phyloP scores from a whole-genome alignment of 2,329 filamentous ascomycete species.

The Calonectria henricotiae region DNA sequence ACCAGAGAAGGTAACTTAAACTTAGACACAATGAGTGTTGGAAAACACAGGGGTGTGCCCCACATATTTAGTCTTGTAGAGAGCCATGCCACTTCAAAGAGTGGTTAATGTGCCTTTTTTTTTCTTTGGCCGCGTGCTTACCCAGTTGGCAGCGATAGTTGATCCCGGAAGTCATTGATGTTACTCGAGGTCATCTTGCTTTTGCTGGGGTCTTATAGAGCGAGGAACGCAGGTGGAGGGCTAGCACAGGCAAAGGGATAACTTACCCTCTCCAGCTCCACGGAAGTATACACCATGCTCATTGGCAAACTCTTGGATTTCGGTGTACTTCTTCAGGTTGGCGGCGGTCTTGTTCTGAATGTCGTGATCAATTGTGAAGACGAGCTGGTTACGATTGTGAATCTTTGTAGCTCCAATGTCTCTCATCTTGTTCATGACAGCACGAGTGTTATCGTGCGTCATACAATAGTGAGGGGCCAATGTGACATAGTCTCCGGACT shows the following conservation, averaged over 20 bases:
- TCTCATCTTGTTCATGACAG: conserved; percentile 82
- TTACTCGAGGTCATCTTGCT: neutral
- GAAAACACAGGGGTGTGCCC: too few species aligned
- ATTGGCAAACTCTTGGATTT: conserved; percentile 82
- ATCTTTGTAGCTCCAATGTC: conserved; percentile 82
- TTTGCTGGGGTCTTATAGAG: neutral
- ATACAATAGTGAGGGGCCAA: conserved; percentile 75
- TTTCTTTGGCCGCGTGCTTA: neutral
- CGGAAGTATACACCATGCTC: conserved; percentile 81
- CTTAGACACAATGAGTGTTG: too few species aligned
- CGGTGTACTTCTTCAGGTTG: conserved; percentile 85
- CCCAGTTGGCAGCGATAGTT: neutral
- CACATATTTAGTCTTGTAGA: too few species aligned
- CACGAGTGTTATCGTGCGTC: conserved; percentile 90
- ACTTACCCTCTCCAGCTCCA: conserved; percentile 14
- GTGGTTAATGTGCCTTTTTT: neutral
- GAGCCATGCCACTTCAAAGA: too few species aligned
- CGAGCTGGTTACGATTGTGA: conserved; percentile 80
- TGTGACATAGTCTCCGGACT: conserved; percentile 87
- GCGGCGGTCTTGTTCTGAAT: conserved; percentile 86
- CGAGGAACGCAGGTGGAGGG: too few species aligned
- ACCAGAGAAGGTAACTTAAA: too few species aligned
- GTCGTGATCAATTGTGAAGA: conserved; percentile 91
- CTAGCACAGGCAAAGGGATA: too few species aligned
- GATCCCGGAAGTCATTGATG: neutral